Percentiles rank a stretch among this genome's conserved stretches.
Conservation (phyloP, 768 basidiomycete genomes). For the Omphalotus guepiniiformis region DNA sequence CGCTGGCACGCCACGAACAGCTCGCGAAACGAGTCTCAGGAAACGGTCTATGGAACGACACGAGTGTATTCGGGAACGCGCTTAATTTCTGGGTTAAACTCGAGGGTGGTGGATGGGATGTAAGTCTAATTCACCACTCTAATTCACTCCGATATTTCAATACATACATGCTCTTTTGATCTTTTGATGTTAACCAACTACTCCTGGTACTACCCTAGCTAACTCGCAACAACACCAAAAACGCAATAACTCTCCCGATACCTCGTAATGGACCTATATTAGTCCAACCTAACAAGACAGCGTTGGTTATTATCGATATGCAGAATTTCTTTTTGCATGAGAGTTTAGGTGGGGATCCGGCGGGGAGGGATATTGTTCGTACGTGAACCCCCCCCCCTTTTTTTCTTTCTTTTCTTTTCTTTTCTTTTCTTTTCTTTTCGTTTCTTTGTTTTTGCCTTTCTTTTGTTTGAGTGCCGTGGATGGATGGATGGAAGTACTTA, state of each 20-base stretch:
- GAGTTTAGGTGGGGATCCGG: slow-evolving; percentile 25
- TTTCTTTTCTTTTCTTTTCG: slow-evolving; percentile 4
- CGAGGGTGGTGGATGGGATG: slow-evolving; percentile 23
- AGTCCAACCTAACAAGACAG: slow-evolving; percentile 26
- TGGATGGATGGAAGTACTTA: too few species aligned
- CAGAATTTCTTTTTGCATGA: slow-evolving; percentile 30
- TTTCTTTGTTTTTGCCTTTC: slow-evolving; percentile 20
- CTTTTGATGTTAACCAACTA: too few species aligned
- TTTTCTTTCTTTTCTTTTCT: too few species aligned
- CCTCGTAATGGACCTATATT: slow-evolving; percentile 21
- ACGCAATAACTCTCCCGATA: slow-evolving; percentile 23
- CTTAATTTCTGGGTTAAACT: slow-evolving; percentile 28
- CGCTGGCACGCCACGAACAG: too few species aligned
- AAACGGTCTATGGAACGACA: slow-evolving; percentile 6
- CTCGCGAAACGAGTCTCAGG: too few species aligned
- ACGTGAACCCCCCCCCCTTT: too few species aligned
- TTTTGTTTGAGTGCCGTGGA: too few species aligned
- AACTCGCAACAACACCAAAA: slow-evolving; percentile 22
- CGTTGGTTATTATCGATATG: slow-evolving; percentile 32
- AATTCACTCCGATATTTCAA: not conserved
- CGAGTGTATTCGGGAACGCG: slow-evolving; percentile 22
- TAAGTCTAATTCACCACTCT: slow-evolving; percentile 8
- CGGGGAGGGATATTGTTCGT: slow-evolving; percentile 27
- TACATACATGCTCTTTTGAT: too few species aligned
- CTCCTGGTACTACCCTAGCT: too few species aligned